A percentile compares a stretch with the other conserved stretches of the same genome.
phyloP scores from a whole-genome alignment of 768 basidiomycete species.

The Hirschioporus abietinus region DNA sequence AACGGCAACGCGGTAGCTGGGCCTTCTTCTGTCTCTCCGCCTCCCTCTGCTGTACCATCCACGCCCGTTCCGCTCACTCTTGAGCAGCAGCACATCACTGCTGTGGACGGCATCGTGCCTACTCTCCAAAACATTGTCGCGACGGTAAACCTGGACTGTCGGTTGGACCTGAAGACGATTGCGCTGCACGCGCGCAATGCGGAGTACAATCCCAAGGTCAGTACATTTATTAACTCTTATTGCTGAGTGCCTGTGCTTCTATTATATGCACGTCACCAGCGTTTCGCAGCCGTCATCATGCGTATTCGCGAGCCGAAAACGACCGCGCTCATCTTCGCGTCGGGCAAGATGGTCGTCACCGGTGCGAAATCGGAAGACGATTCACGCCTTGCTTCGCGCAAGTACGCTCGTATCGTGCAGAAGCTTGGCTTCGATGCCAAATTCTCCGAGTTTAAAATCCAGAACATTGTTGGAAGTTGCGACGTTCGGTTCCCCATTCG shows the following conservation, averaged over 20 bases:
- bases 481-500: constrained; percentile 99
- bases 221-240: constrained; percentile 38
- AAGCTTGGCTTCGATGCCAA: constrained; percentile 99
- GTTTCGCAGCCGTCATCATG: constrained; percentile 99
- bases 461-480: constrained; percentile 97
- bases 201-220: constrained; percentile 99
- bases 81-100: constrained; percentile 92
- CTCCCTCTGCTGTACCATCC: constrained; percentile 46
- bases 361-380: constrained; percentile 99
- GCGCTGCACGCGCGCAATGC: constrained; percentile 97
- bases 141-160: constrained; percentile 95
- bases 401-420: constrained; percentile 98
- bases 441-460: constrained; percentile 99
- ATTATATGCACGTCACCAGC: constrained; percentile 63
- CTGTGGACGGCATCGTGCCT: constrained; percentile 97
- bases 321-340: constrained; percentile 98
- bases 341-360: constrained; percentile 99
- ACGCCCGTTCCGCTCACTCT: constrained; percentile 74
- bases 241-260: constrained; percentile 45
- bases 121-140: constrained; percentile 99
- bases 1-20: constrained; percentile 45
- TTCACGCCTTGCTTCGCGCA: constrained; percentile 91
- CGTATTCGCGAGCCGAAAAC: constrained; percentile 99
- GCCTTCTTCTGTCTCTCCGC: constrained; percentile 46
- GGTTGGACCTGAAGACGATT: constrained; percentile 96